Conservation (phyloP, 73 alveolate species). For the Loxodes magnus region DNA sequence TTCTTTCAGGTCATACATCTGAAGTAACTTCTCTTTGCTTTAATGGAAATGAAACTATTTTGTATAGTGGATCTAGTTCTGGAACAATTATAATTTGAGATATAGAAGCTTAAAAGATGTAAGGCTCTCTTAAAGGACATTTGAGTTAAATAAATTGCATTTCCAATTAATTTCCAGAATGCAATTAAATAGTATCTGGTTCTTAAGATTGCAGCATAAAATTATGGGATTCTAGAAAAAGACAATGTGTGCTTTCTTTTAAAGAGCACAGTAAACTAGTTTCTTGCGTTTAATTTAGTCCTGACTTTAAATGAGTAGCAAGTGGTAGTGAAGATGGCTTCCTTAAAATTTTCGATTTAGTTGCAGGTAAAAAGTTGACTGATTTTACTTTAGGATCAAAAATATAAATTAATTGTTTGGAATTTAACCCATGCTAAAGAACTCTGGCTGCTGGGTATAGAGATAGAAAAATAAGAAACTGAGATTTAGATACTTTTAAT, state of each 20-base stretch:
- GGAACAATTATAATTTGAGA: conserved; percentile 60
- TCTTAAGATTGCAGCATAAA: conserved; percentile 40
- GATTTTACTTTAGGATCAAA: conserved; percentile 18
- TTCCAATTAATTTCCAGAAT: conserved; percentile 23
- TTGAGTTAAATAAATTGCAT: conserved; percentile 23
- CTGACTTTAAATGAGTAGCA: conserved; percentile 55
- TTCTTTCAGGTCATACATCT: conserved; percentile 36
- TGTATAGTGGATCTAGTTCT: conserved; percentile 50
- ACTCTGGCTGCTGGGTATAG: conserved; percentile 43
- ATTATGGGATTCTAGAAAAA: conserved; percentile 54
- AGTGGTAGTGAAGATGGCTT: conserved; percentile 56
- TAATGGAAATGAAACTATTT: conserved; percentile 17
- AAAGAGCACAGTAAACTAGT: conserved; percentile 36
- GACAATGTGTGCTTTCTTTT: conserved; percentile 26
- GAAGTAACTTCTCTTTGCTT: conserved; percentile 33
- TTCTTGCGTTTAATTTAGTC: conserved; percentile 31
- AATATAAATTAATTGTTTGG: conserved; percentile 22
- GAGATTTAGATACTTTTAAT: conserved; percentile 37
- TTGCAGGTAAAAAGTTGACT: conserved; percentile 25
- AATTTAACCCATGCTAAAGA: conserved; percentile 37
- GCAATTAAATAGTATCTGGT: conserved; percentile 29
- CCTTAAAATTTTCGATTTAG: conserved; percentile 40
- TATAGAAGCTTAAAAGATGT: conserved; percentile 17
- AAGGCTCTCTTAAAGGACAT: conserved; percentile 43
- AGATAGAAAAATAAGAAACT: conserved; percentile 42